A percentile compares a stretch with the other conserved stretches of the same genome.
Evolutionary conservation across 2,329 filamentous ascomycete genomes (phyloP).

Genomic region (Aspergillus transmontanensis): DNA sequence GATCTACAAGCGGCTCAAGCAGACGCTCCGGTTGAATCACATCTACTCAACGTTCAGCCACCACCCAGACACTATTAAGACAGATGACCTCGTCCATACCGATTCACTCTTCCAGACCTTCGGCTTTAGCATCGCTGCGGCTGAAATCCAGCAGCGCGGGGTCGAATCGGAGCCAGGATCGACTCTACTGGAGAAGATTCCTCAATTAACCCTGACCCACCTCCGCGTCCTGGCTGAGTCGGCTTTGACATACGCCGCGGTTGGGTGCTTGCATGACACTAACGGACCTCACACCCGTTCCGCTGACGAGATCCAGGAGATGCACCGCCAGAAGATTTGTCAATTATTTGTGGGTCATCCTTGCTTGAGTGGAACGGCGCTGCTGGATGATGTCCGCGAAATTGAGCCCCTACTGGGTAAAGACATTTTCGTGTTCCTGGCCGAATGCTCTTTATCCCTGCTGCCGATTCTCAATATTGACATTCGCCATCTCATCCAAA

Average conservation of each 20-base stretch:
- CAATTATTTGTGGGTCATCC: conserved; percentile 70
- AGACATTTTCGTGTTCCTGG: conserved; percentile 64
- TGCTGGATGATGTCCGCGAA: conserved; percentile 39
- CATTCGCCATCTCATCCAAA: conserved; percentile 74
- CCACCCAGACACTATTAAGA: conserved; percentile 40
- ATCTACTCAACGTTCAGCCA: conserved; percentile 52
- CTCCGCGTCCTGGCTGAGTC: conserved; percentile 88
- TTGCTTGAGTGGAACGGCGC: conserved; percentile 34
- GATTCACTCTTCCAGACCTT: conserved; percentile 54
- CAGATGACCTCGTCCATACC: conserved; percentile 53
- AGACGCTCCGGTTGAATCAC: conserved; percentile 56
- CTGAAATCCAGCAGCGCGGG: conserved; percentile 90
- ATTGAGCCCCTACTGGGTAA: conserved; percentile 43
- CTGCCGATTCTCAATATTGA: conserved; percentile 70
- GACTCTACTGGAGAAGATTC: conserved; percentile 80
- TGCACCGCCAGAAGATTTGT: conserved; percentile 69
- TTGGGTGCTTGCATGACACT: conserved; percentile 68
- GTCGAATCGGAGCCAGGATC: conserved; percentile 71
- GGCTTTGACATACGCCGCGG: conserved; percentile 77
- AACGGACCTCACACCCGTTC: conserved; percentile 59
- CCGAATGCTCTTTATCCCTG: conserved; percentile 74
- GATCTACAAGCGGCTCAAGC: conserved; percentile 59
- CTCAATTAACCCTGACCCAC: conserved; percentile 81
- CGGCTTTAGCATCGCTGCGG: conserved; percentile 81
- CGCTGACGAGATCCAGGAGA: conserved; percentile 68